Evolutionary conservation across 2,329 filamentous ascomycete genomes (phyloP).

Genomic region (Fusarium liriodendri): DNA sequence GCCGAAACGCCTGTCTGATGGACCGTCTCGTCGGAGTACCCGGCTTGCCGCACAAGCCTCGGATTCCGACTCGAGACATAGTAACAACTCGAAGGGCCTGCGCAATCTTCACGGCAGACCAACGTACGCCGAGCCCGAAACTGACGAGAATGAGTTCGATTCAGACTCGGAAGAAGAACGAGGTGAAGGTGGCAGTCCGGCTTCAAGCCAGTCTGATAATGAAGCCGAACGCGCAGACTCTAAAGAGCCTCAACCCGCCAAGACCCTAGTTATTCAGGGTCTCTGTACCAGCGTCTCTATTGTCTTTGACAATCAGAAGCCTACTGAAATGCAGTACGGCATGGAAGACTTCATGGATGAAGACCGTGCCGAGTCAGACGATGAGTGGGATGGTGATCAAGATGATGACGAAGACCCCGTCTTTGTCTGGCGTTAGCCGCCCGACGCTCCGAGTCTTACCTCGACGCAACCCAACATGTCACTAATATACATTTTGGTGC

Average conservation of each 20-base stretch:
- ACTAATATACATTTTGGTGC: not conserved
- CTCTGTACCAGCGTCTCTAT: conserved; percentile 78
- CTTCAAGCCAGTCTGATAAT: conserved; percentile 12
- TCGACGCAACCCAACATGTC: not conserved
- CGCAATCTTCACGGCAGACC: conserved; percentile 35
- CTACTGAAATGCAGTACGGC: conserved; percentile 73
- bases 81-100: conserved; percentile 28
- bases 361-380: conserved; percentile 66
- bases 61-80: conserved; percentile 39
- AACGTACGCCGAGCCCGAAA: conserved; percentile 60
- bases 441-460: not conserved
- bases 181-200: conserved; percentile 1
- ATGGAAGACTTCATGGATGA: conserved; percentile 79
- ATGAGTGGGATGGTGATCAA: conserved; percentile 68
- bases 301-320: conserved; percentile 80
- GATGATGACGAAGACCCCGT: conserved; percentile 58
- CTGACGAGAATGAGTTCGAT: conserved; percentile 57
- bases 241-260: not conserved
- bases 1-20: conserved; percentile 26
- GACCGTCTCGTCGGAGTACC: conserved; percentile 51
- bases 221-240: conserved; percentile 10
- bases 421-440: conserved; percentile 42
- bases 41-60: conserved; percentile 48
- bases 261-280: conserved; percentile 69
- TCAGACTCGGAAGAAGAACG: conserved; percentile 33